Evolutionary conservation across 768 basidiomycete genomes (phyloP), one percentile per base, ranked within the genome.

Genomic region (Lepiota brunneoincarnata): DNA sequence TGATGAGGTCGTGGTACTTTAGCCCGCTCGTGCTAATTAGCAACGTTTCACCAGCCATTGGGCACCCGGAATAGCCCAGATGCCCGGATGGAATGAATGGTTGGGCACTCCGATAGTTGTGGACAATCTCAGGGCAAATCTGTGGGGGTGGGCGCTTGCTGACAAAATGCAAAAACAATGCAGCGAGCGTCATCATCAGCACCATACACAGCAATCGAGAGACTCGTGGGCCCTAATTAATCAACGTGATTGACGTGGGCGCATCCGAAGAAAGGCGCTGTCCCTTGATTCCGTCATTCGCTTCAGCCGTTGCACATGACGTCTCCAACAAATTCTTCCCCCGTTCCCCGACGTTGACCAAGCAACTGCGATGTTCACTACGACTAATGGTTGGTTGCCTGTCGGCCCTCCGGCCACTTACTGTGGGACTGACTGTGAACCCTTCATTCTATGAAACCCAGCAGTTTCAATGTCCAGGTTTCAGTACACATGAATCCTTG

Each of bases 201-300:
- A 21, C 26, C 20, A 12, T 39, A 50, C 20, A 18, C 18, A 11
- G 38, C 14, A 18, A 50, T 41, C 15, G 10, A 15, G 38, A 39
- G 31, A 35, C 20, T 44, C 18, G 36, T 38, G 35, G 20, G n/a
- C 51, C 31, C 35, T n/a, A 18, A 6, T n/a, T 9, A 14, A 37
- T 35, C 31, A 39, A 46, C n/a, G n/a, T 44, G 45, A 21, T 17
- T 37, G 14, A 21, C 18, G 20, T 36, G 52, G 18, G 52, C 52
- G 52, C 52, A 28, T 54, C 44, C 52, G 52, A 45, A 45, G 37
- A 46, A 54, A 45, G 42, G 28, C 24, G 15, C 34, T 24, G 41
- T 17, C 20, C 40, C 26, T 42, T 17, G n/a, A 34, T 35, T 45
- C 31, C 42, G 21, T 40, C 31, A 9, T 10, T 40, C 50, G 39